A percentile compares a stretch with the other conserved stretches of the same genome.
These are phyloP conservation scores for Leishmania braziliensis DNA, from an alignment of 208 protist genomes.

Conservation along the genomic window DNA sequence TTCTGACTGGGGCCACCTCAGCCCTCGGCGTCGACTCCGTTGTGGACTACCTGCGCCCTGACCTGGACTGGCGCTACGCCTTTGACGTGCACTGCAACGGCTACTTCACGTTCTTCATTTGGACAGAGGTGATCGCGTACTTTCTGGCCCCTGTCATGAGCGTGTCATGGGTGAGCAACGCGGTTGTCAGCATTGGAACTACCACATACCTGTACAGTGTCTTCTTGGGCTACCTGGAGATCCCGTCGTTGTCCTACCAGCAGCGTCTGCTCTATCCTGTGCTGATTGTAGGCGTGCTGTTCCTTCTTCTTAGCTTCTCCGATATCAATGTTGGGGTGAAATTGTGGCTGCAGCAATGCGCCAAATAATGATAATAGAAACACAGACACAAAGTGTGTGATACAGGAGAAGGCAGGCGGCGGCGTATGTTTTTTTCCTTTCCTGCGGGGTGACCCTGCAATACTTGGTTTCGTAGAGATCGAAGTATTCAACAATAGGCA, in stretches of 20 bases:
- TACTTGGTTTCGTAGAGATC: background rate
- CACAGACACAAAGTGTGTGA: background rate
- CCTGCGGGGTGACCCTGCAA: background rate
- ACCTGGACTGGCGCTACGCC: slow-evolving; percentile 94
- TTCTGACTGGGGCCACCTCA: background rate
- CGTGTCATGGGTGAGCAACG: slow-evolving; percentile 40
- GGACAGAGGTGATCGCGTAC: slow-evolving; percentile 91
- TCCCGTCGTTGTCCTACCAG: slow-evolving; percentile 88
- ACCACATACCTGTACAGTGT: slow-evolving; percentile 90
- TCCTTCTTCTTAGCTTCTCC: slow-evolving; percentile 50
- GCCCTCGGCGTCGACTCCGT: slow-evolving; percentile 11
- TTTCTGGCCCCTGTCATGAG: slow-evolving; percentile 71
- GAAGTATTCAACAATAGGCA: background rate
- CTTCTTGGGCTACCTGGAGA: slow-evolving; percentile 92
- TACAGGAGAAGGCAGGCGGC: background rate
- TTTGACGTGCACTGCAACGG: slow-evolving; percentile 98
- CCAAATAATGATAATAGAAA: background rate
- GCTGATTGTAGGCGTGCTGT: slow-evolving; percentile 54
- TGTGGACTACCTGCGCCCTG: slow-evolving; percentile 26
- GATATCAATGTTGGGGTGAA: slow-evolving; percentile 29
- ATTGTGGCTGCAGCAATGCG: slow-evolving; percentile 24
- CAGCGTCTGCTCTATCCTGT: slow-evolving; percentile 91
- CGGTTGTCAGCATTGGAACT: slow-evolving; percentile 59
- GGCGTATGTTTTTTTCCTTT: slow-evolving; percentile 3
- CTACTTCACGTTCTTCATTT: slow-evolving; percentile 95